Conservation (phyloP, 2,329 filamentous ascomycete genomes). For the Parasarocladium wereldwijsianum region DNA sequence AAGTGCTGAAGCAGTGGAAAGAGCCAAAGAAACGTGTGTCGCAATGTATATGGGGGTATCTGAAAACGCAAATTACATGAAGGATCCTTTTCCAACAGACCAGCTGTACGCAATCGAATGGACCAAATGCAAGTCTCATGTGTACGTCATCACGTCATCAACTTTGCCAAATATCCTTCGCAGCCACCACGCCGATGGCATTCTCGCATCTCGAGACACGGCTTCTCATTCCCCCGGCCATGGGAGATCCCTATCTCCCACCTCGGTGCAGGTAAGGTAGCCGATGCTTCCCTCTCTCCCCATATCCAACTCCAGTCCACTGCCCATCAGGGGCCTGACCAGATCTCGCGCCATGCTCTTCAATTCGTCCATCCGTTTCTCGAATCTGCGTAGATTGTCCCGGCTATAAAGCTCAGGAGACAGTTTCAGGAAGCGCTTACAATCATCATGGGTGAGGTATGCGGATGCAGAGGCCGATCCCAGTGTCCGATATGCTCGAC, state of each 20-base stretch:
- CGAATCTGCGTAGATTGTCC: slow-evolving; percentile 75
- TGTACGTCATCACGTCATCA: too few relatives aligned
- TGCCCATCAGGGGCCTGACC: slow-evolving; percentile 75
- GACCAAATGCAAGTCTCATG: too few relatives aligned
- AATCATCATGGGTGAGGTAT: slow-evolving; percentile 74
- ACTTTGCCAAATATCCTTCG: too few relatives aligned
- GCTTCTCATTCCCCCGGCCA: slow-evolving; percentile 25
- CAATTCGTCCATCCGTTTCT: slow-evolving; percentile 76
- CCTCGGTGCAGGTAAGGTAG: slow-evolving; percentile 35
- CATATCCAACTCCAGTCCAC: slow-evolving; percentile 68
- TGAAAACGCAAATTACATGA: too few relatives aligned
- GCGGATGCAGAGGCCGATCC: slow-evolving; percentile 42
- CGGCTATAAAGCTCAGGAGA: slow-evolving; percentile 70
- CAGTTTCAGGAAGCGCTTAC: slow-evolving; percentile 79
- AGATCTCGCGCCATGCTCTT: slow-evolving; percentile 71
- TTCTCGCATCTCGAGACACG: too few relatives aligned
- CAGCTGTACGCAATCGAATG: too few relatives aligned
- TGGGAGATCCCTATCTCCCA: slow-evolving; percentile 33
- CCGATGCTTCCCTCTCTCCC: slow-evolving; percentile 24
- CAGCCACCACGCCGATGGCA: too few relatives aligned
- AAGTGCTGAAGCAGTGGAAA: too few relatives aligned
- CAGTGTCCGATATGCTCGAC: slow-evolving; percentile 64
- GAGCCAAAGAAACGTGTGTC: too few relatives aligned
- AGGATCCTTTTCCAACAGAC: too few relatives aligned
- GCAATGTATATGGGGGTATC: too few relatives aligned